phyloP scores from a whole-genome alignment of 192 early-diverging fungal genomes.

The Mortierella alpina region DNA sequence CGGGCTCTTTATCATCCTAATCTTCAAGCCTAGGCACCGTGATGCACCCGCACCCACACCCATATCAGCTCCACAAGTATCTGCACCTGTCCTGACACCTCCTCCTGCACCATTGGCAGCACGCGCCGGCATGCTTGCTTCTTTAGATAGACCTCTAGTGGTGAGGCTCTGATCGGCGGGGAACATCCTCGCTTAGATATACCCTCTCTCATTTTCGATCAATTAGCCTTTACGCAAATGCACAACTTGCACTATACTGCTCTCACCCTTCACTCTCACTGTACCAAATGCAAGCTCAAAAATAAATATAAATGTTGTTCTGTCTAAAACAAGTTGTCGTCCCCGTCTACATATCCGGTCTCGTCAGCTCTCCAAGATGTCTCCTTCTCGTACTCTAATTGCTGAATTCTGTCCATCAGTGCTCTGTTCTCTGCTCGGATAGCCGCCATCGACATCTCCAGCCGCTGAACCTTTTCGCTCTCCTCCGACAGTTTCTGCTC shows the following conservation, averaged over 20 bases:
- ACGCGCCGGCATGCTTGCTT: too few relatives aligned
- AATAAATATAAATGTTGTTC: too few relatives aligned
- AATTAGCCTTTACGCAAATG: too few relatives aligned
- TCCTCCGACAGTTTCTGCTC: constrained; percentile 23
- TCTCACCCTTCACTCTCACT: too few relatives aligned
- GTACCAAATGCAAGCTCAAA: too few relatives aligned
- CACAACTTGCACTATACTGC: too few relatives aligned
- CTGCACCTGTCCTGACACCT: neutral
- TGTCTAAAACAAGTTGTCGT: too few relatives aligned
- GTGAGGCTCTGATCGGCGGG: too few relatives aligned
- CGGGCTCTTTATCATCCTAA: constrained; percentile 82
- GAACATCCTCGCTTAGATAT: too few relatives aligned
- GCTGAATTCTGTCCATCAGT: constrained; percentile 42
- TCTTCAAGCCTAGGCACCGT: constrained; percentile 67
- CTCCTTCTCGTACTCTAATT: constrained; percentile 39
- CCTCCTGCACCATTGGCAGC: neutral
- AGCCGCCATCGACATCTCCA: constrained; percentile 40
- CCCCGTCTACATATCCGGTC: too few relatives aligned
- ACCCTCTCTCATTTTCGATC: too few relatives aligned
- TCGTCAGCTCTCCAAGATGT: neutral
- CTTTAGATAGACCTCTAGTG: too few relatives aligned
- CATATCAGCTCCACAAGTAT: neutral
- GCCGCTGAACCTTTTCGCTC: constrained; percentile 23
- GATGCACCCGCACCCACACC: constrained; percentile 2
- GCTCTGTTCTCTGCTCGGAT: constrained; percentile 48